phyloP scores from a whole-genome alignment of 1,284 basidiomycete species.

The Wallemia hederae region DNA sequence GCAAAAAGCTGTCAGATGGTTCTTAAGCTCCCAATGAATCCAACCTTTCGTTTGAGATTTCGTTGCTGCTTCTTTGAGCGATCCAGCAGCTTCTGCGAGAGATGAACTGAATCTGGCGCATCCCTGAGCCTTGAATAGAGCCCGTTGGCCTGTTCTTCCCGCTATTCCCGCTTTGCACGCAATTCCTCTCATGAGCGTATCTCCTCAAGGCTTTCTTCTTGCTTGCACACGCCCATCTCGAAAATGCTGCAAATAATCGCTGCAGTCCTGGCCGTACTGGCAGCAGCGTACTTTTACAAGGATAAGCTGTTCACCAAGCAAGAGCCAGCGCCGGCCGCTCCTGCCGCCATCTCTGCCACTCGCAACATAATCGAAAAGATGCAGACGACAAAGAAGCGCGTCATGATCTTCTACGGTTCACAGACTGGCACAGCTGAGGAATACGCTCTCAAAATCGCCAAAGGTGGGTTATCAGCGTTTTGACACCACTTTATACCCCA shows the following conservation, averaged over 20 bases:
- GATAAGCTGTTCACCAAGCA: background rate
- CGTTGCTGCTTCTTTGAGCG: background rate
- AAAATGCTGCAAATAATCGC: slow-evolving; percentile 3
- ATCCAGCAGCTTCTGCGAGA: background rate
- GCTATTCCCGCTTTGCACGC: no score
- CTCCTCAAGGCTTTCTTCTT: background rate
- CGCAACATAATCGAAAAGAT: slow-evolving; percentile 5
- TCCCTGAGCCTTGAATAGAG: background rate
- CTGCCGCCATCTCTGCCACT: background rate
- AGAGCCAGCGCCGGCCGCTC: background rate
- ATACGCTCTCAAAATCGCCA: slow-evolving; percentile 71
- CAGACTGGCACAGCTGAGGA: slow-evolving; percentile 92
- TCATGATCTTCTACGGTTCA: slow-evolving; percentile 83
- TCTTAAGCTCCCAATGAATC: background rate
- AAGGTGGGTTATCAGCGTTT: slow-evolving; percentile 21
- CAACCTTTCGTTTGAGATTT: background rate
- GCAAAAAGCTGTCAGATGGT: background rate
- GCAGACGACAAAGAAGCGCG: slow-evolving; percentile 40
- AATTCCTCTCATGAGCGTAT: slow-evolving; percentile 1
- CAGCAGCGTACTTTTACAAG: background rate
- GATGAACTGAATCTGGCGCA: background rate
- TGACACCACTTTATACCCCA: background rate
- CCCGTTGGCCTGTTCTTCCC: no score
- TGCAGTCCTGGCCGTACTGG: background rate
- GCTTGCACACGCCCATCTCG: slow-evolving; percentile 2